phyloP scores from a whole-genome alignment of 306 rosid species.

The Carpinus fangiana region DNA sequence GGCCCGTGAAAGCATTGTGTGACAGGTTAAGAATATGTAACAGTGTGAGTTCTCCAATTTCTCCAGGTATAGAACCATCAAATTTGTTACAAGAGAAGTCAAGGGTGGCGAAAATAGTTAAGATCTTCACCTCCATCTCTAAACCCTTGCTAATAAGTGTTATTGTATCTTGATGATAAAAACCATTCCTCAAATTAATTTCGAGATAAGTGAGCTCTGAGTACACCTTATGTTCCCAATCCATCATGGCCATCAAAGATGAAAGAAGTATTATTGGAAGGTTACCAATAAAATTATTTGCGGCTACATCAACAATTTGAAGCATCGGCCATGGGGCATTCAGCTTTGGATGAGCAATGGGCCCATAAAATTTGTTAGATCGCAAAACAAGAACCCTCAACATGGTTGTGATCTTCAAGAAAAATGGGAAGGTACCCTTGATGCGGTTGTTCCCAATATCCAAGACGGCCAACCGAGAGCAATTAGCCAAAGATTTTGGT shows the following conservation, averaged over 20 bases:
- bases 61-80: slow-evolving; percentile 19
- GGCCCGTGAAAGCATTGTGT: slow-evolving; percentile 19
- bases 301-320: too few species aligned
- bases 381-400: too few species aligned
- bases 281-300: too few species aligned
- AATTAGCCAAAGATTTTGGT: too few species aligned
- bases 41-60: slow-evolving; percentile 14
- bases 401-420: too few species aligned
- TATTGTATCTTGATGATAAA: slow-evolving; percentile 28
- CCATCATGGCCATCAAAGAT: slow-evolving; percentile 40
- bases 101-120: not conserved
- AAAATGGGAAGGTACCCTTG: too few species aligned
- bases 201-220: not conserved
- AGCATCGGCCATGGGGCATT: too few species aligned
- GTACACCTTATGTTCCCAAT: not conserved
- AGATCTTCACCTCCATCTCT: not conserved
- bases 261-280: too few species aligned
- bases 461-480: too few species aligned
- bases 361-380: too few species aligned
- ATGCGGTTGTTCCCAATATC: too few species aligned
- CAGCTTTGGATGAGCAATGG: too few species aligned
- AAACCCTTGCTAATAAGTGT: slow-evolving; percentile 13
- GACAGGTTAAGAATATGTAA: slow-evolving; percentile 26
- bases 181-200: slow-evolving; percentile 1
- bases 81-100: slow-evolving; percentile 30